phyloP scores from a whole-genome alignment of 163 green algal genomes.

The Chloromonas sp. region DNA sequence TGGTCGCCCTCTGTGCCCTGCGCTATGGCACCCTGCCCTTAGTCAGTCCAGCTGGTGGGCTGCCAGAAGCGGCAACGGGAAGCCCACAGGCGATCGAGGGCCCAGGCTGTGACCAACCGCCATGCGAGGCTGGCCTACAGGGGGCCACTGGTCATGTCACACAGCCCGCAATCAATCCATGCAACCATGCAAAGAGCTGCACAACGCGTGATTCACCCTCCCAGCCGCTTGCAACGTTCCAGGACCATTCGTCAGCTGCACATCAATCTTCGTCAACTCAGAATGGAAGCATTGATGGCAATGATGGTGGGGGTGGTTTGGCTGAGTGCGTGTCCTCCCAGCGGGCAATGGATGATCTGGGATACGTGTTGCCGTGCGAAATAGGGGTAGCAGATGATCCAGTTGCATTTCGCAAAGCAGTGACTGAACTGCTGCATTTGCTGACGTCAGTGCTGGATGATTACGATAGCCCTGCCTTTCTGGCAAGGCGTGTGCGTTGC shows the following conservation, averaged over 20 bases:
- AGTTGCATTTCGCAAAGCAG: not conserved
- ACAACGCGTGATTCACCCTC: not conserved
- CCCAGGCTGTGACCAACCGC: not conserved
- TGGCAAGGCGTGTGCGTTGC: not conserved
- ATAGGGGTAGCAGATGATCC: not conserved
- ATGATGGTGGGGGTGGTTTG: not conserved
- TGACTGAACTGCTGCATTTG: not conserved
- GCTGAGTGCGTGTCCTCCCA: not conserved
- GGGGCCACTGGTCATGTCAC: not conserved
- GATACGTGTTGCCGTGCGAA: not conserved
- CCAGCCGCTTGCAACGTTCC: not conserved
- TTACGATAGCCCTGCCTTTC: not conserved
- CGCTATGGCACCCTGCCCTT: constrained; percentile 76
- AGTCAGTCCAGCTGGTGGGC: constrained; percentile 59
- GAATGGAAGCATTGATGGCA: not conserved
- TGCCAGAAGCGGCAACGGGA: constrained; percentile 58
- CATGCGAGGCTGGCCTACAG: not conserved
- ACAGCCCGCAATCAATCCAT: not conserved
- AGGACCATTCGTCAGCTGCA: not conserved
- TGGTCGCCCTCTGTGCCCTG: constrained; percentile 68
- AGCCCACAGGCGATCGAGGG: not conserved
- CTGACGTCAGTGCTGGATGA: not conserved
- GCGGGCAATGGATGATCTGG: not conserved
- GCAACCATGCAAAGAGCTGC: not conserved
- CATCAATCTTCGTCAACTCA: not conserved